Percentiles rank a stretch among this genome's conserved stretches.
Conservation (phyloP, 129 eudicot species). For the Helichrysum umbraculigerum region DNA sequence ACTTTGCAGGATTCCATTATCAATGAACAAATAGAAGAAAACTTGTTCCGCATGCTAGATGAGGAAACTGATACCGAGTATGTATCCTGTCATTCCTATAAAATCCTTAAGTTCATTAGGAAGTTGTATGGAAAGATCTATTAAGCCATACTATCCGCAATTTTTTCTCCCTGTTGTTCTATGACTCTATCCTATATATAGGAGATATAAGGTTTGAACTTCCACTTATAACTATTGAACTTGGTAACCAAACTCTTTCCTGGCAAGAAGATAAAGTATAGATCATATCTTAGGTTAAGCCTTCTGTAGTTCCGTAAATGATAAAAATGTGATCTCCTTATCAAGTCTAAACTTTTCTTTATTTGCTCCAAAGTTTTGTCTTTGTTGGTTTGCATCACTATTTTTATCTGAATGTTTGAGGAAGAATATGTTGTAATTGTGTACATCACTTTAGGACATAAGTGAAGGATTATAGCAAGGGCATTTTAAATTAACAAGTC, state of each 20-base stretch:
- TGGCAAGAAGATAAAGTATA: no score
- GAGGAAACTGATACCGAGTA: slow-evolving; percentile 96
- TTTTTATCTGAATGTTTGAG: slow-evolving; percentile 4
- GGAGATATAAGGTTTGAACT: not conserved
- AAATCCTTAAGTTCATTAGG: slow-evolving; percentile 12
- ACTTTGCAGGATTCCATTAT: slow-evolving; percentile 71
- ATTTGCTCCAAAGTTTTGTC: slow-evolving; percentile 18
- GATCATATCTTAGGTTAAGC: no score
- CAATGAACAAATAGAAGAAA: slow-evolving; percentile 86
- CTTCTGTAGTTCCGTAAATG: no score
- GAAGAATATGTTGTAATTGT: not conserved
- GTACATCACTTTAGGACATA: slow-evolving; percentile 10
- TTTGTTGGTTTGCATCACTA: not conserved
- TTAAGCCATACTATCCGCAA: no score
- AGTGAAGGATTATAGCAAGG: not conserved
- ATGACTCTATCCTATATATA: no score
- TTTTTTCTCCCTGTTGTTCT: no score
- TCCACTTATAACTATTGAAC: not conserved
- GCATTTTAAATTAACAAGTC: not conserved
- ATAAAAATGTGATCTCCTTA: no score
- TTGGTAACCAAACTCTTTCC: no score
- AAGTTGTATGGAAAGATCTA: slow-evolving; percentile 5
- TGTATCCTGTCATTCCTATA: slow-evolving; percentile 35
- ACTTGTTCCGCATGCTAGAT: slow-evolving; percentile 90
- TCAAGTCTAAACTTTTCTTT: slow-evolving; percentile 9